Evolutionary conservation across 441 rosid species (phyloP), one percentile per base, ranked within the genome.

Genomic region (Erodium texanum): DNA sequence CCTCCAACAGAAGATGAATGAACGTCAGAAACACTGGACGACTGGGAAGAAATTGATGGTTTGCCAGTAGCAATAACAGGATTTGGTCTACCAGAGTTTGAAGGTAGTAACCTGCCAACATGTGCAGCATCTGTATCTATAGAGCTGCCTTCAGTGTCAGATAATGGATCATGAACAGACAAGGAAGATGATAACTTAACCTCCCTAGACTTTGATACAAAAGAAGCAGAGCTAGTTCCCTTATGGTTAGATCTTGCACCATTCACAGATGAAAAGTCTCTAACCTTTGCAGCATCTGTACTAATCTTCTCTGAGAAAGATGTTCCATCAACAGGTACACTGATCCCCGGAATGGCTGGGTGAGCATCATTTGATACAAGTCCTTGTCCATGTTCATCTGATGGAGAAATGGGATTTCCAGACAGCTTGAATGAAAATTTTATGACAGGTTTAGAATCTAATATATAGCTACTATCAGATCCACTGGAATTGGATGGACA

Each of bases 391-490:
- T 63, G 71, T 34, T 69, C 22, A 67, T 24, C 65, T 19, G 59
- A 65, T 27, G 81, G 62, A 70, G 66, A 70, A 19, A 67, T 36
- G 68, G 65, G 66, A 18, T 18, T 18, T 69, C 82, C 75, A n/a
- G 86, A 71, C 70, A 82, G 66, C 71, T 76, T 76, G 72, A 80
- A 80, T 66, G 87, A 83, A 76, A 81, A 77, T 32, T 69, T 82
- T 62, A 76, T 71, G 70, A 83, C 72, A 68, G 92, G 74, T 64
- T 66, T 82, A 45, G 77, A 75, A 70, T 76, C 68, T 66, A 79
- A 69, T 73, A 45, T 29, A 66, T 77, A 71, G 38, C 62, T 63
- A 12, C 54, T 68, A 64, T 64, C 69, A 36, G 70, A 70, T 80
- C 56, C 77, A 68, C 54, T 65, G 66, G 78, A 62, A 68, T 73